A percentile compares a stretch with the other conserved stretches of the same genome.
These are phyloP conservation scores for Beta vulgaris DNA, from an alignment of 148 eudicot species.

Conservation along the genomic window DNA sequence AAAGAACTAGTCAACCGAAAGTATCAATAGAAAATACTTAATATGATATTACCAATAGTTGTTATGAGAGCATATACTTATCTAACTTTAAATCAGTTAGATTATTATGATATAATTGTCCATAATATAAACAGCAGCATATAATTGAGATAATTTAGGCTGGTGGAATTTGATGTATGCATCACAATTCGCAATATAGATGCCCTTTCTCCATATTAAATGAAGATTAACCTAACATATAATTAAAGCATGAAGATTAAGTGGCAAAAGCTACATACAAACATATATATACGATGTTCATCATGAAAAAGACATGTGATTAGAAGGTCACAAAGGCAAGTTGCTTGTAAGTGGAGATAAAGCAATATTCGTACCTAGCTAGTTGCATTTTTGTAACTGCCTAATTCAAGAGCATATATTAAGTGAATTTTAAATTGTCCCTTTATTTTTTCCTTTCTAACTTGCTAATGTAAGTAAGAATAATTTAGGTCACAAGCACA, in stretches of 20 bases:
- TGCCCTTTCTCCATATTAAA: conserved; percentile 8
- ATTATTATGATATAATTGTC: background rate
- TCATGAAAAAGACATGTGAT: background rate
- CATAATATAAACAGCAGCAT: background rate
- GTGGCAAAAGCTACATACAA: background rate
- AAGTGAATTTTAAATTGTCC: background rate
- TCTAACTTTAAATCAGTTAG: background rate
- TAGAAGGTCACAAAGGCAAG: conserved; percentile 15
- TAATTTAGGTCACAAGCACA: conserved; percentile 20
- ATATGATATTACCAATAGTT: too few relatives aligned
- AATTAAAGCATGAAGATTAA: conserved; percentile 1
- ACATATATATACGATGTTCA: background rate
- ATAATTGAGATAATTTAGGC: conserved; percentile 9
- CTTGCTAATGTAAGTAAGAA: conserved; percentile 3
- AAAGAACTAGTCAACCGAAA: background rate
- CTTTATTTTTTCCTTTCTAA: background rate
- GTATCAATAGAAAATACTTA: background rate
- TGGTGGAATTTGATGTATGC: conserved; percentile 16
- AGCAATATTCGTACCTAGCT: conserved; percentile 19
- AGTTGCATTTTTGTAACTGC: conserved; percentile 15
- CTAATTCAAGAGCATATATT: conserved; percentile 14
- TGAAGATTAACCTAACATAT: conserved; percentile 14
- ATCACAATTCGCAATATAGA: background rate
- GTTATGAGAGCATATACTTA: background rate
- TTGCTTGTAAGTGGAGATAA: conserved; percentile 23